Evolutionary conservation across 2,329 filamentous ascomycete genomes (phyloP), one percentile per base, ranked within the genome.

Genomic region (Plenodomus tracheiphilus): DNA sequence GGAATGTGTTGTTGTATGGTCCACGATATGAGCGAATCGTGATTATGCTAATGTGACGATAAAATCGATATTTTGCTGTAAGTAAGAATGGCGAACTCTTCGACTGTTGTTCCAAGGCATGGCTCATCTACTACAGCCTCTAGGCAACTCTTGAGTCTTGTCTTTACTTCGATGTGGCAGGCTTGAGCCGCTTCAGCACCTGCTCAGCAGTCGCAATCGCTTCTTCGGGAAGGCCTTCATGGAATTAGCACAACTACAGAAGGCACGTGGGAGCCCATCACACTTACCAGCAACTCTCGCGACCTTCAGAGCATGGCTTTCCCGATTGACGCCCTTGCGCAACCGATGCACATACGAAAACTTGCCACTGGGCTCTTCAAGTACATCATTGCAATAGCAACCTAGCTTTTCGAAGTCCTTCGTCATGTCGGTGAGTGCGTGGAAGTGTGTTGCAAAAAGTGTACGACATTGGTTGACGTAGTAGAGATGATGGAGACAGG

Each of bases 401-500:
- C 83, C 87, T 42, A 96, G 75, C 32, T 75, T 70, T 16, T 81
- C 74, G 51, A 84, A 81, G 6, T 79, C 76, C 7, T 70, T 71
- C 0, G 88, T 89, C 77, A 95, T 82, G 65, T 96, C 91, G 2
- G 88, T 87, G 5, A 99, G 77, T 3, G 75, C 79, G 71, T 99
- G 93, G 65, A 97, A 99, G 72, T 99, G 94, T 15, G 94, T 97
- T 1, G 94, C 94, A 70, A 99, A 99, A 36, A 99, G 78, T 0
- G 88, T 85, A 13, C 94, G 83, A 67, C 88, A 91, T 66, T 80
- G 79, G 68, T 94, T 97, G 18, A 88, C 77, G 41, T 85, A 80
- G 60, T 90, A 87, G 15, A 99, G 77, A 71, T 97, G 91, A 66
- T 93, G 84, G 41, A 99, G 77, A 64, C 87, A 91, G 1, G 93